phyloP scores from a whole-genome alignment of 1,284 basidiomycete genomes.

The Pulchroboletus neoregius region DNA sequence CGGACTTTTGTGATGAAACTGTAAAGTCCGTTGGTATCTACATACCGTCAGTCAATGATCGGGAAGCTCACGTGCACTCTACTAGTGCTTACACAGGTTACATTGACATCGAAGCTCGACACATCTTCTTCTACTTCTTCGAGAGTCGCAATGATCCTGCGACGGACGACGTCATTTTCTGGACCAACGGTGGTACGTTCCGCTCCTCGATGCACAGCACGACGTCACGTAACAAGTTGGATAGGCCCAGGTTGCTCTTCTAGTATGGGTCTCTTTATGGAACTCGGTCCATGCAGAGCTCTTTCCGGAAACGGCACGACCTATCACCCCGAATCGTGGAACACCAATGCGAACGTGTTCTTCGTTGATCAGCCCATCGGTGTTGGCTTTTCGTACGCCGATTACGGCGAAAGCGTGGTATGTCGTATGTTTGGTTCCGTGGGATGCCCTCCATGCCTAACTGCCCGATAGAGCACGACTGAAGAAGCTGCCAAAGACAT shows the following conservation, averaged over 20 bases:
- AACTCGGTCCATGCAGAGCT: constrained; percentile 42
- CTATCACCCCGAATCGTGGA: constrained; percentile 61
- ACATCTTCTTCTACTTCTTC: constrained; percentile 79
- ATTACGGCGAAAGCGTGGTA: constrained; percentile 55
- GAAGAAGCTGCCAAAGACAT: constrained; percentile 64
- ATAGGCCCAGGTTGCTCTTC: constrained; percentile 30
- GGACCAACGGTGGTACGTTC: constrained; percentile 45
- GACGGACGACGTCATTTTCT: constrained; percentile 63
- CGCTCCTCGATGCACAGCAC: constrained; percentile 29
- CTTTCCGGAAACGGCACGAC: constrained; percentile 37
- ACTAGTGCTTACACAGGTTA: constrained; percentile 64
- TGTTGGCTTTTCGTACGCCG: constrained; percentile 67
- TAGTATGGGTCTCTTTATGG: constrained; percentile 28
- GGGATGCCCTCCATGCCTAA: neutral
- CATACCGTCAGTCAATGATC: neutral
- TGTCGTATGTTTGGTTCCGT: constrained; percentile 5
- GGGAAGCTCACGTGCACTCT: constrained; percentile 22
- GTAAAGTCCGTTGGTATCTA: constrained; percentile 38
- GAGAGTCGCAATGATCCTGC: constrained; percentile 68
- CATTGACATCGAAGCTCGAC: constrained; percentile 59
- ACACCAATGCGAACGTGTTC: constrained; percentile 57
- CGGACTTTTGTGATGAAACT: constrained; percentile 29
- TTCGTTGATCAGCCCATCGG: constrained; percentile 69
- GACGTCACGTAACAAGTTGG: neutral
- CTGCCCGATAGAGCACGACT: constrained; percentile 38